Evolutionary conservation across 192 early-diverging fungal species (phyloP), one percentile per base, ranked within the genome.

Genomic region (Coemansia sp.): DNA sequence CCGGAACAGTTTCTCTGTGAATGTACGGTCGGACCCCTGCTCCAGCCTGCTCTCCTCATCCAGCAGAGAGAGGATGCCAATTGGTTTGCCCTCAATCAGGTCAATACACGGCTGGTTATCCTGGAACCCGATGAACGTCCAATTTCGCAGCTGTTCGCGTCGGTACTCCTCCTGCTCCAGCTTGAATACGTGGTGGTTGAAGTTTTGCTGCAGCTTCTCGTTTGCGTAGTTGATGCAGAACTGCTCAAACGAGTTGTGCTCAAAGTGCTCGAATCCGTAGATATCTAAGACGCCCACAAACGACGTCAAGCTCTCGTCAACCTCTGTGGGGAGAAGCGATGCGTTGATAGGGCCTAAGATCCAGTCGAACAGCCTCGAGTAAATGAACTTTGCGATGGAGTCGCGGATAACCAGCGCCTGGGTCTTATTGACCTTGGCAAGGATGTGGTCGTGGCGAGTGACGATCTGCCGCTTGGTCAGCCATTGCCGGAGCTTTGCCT

Each of bases 91-190:
- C 75, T 99, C 97, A 67, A 99, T 99, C 78, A 99, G 86, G 63
- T 99, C 96, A 53, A 98, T 98, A 85, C 95, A 97, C 9, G 94
- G 93, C 79, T 97, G 93, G 74, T 98, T 98, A 73, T 99, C 97
- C 64, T 92, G 94, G 76, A 99, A 99, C 59, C 96, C 95, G 63
- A 99, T 96, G 63, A 96, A 96, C 15, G 90, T 93, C 97, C 97
- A 99, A 66, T 91, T 87, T 21, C 33, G 23, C 64, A 99, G 94
- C 75, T 96, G 81, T 70, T 99, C 97, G 37, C 90, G 88, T 59
- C 93, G 82, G 63, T 99, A 99, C 80, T 98, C 96, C 63, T 83
- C 72, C 60, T 83, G 81, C 68, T 83, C 81, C 0, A 83, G 55
- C 76, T 94, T 92, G 63, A 94, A 91, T 58, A 94, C 79, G 40